A percentile compares a stretch with the other conserved stretches of the same genome.
Conservation (phyloP, 805 yeast genomes). For the Starmerella powellii region DNA sequence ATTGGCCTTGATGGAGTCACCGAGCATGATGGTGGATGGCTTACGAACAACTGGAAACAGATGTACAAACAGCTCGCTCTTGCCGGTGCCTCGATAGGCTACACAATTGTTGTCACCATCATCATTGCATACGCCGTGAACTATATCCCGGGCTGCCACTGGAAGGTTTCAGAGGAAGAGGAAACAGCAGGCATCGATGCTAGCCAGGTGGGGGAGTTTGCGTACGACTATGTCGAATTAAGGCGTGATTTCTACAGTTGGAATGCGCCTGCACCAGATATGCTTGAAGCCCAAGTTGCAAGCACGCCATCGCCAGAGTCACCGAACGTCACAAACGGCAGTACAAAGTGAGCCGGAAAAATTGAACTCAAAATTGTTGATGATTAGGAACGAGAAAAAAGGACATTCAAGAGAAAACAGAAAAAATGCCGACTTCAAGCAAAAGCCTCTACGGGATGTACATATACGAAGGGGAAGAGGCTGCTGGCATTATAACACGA, state of each 20-base stretch:
- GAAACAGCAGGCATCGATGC: slow-evolving; percentile 89
- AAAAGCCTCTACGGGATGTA: no score
- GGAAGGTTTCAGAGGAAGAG: slow-evolving; percentile 72
- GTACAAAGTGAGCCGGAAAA: background rate
- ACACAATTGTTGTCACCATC: slow-evolving; percentile 63
- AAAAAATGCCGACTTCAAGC: no score
- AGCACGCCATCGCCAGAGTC: slow-evolving; percentile 1
- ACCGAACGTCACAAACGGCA: background rate
- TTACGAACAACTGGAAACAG: slow-evolving; percentile 81
- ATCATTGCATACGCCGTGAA: slow-evolving; percentile 62
- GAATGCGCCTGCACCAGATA: slow-evolving; percentile 28
- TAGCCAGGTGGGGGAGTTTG: slow-evolving; percentile 95
- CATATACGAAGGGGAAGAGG: no score
- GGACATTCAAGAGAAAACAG: background rate
- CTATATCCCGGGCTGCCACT: slow-evolving; percentile 65
- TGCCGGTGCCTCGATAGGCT: slow-evolving; percentile 61
- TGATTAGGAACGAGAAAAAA: background rate
- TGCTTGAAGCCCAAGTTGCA: background rate
- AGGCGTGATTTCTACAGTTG: slow-evolving; percentile 62
- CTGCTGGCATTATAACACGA: no score
- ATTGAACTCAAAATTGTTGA: background rate
- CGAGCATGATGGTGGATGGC: slow-evolving; percentile 83
- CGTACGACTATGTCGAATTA: slow-evolving; percentile 96
- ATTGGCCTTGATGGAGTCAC: slow-evolving; percentile 83
- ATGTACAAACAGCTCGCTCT: slow-evolving; percentile 82